Base-by-base conservation (phyloP, 2,329 filamentous ascomycete genomes). In the Tolypocladium pustulatum region DNA sequence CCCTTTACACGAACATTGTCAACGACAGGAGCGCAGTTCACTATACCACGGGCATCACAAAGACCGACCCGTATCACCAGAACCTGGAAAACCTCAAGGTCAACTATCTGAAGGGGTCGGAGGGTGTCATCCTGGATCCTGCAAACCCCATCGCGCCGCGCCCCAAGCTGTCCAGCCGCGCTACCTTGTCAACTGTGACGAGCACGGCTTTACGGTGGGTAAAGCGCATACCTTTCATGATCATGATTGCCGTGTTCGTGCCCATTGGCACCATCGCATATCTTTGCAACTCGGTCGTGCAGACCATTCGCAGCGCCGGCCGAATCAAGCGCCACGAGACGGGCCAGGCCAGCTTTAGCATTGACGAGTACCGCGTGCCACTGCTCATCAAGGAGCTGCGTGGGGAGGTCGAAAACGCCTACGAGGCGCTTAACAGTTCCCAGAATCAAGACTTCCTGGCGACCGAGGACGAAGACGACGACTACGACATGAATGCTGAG, bases 1-100 rank as follows among this genome's bases (percentile, higher is more conserved):
- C 84, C 4, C 76, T 96, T 1, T 97, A 97, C 71, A 81, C 88
- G 49, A 97, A 97, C 69, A 86, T 96, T 54, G 76, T 89, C 68
- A 96, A 97, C 71, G 93, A 97, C 74, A 80, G 86, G 58, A 90
- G 84, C 52, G 90, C 90, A 5, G 84, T 87, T 0, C 90, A 89
- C 73, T 96, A 93, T 70, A 97, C 93, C 0, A 90, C 91, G 0
- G 80, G 79, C 25, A 90, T 97, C 53, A 81, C 86, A 30, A 86
- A 85, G 66, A 88, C 81, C 0, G 90, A 97, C 66, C 92, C 91
- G 0, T 97, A 85, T 68, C 79, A 79, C 0, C 20, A 34, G 15
- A 79, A 91, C 62, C 69, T 88, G 20, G 81, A 86, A 25, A 82
- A 81, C 5, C 71, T 93, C 61, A 84, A 87, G 27, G 76, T 91